Percentiles rank a stretch among this genome's conserved stretches.
Evolutionary conservation across 2,329 filamentous ascomycete genomes (phyloP).

Genomic region (Paracoccidioides lutzii): DNA sequence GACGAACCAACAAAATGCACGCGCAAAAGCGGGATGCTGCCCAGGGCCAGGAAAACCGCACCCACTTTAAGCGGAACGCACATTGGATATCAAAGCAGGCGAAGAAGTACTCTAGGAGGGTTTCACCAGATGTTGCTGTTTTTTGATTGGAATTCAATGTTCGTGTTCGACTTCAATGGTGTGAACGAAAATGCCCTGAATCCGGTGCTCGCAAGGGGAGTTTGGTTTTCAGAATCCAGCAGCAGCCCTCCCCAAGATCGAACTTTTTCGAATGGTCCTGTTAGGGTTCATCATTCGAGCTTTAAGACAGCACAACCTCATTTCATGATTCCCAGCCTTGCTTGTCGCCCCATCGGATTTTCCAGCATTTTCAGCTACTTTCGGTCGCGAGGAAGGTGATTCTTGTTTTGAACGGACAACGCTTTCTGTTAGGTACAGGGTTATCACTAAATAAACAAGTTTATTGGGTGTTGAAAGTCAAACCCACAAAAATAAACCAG

Average conservation of each 20-base stretch:
- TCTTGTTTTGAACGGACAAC: too few relatives aligned
- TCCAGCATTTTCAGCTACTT: too few relatives aligned
- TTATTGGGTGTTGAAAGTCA: too few relatives aligned
- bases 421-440: too few relatives aligned
- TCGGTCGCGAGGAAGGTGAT: too few relatives aligned
- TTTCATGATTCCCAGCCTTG: not conserved
- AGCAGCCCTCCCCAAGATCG: not conserved
- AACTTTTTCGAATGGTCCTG: not conserved
- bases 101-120: not conserved
- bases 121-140: not conserved
- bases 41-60: not conserved
- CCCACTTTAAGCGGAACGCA: not conserved
- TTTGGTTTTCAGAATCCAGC: not conserved
- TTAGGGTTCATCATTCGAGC: not conserved
- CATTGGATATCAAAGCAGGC: not conserved
- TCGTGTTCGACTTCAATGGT: not conserved
- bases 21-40: not conserved
- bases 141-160: not conserved
- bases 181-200: not conserved
- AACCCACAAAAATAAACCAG: too few relatives aligned
- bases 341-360: too few relatives aligned
- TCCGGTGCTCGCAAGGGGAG: not conserved
- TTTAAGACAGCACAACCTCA: not conserved
- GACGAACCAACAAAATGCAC: not conserved
- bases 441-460: too few relatives aligned